Evolutionary conservation across 2,329 filamentous ascomycete genomes (phyloP).

Genomic region (Colletotrichum theobromicola): DNA sequence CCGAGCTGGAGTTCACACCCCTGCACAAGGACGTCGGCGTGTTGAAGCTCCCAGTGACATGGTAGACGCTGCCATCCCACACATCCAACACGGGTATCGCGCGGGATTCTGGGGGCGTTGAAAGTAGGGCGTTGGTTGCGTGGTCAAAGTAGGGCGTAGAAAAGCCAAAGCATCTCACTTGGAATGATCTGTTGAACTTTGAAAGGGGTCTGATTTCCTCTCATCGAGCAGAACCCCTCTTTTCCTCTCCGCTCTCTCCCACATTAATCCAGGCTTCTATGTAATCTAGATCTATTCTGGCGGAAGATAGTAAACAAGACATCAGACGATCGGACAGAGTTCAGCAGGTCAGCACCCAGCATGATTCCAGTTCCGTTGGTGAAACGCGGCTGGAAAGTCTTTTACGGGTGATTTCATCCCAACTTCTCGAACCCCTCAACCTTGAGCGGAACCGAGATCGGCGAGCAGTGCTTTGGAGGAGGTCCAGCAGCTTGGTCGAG

Average conservation of each 20-base stretch:
- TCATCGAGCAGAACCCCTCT: background rate
- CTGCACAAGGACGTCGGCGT: conserved; percentile 45
- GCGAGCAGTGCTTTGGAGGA: background rate
- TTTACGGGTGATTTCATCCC: background rate
- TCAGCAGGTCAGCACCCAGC: background rate
- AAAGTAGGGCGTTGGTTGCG: background rate
- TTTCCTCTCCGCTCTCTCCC: background rate
- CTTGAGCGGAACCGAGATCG: background rate
- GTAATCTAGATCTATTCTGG: background rate
- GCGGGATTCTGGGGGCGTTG: background rate
- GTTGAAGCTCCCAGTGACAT: conserved; percentile 39
- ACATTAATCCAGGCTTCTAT: background rate
- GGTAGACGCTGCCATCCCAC: conserved; percentile 21
- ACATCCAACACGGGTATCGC: background rate
- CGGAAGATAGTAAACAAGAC: background rate
- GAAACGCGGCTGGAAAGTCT: background rate
- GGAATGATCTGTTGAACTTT: background rate
- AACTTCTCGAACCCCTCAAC: background rate
- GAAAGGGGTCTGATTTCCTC: background rate
- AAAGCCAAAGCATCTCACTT: background rate
- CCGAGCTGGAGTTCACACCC: conserved; percentile 43
- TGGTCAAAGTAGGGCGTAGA: background rate
- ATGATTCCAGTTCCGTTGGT: background rate
- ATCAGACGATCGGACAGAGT: background rate
- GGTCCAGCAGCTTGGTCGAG: background rate